A percentile compares a stretch with the other conserved stretches of the same genome.
phyloP scores from a whole-genome alignment of 441 rosid species.

The Monsonia emarginata region DNA sequence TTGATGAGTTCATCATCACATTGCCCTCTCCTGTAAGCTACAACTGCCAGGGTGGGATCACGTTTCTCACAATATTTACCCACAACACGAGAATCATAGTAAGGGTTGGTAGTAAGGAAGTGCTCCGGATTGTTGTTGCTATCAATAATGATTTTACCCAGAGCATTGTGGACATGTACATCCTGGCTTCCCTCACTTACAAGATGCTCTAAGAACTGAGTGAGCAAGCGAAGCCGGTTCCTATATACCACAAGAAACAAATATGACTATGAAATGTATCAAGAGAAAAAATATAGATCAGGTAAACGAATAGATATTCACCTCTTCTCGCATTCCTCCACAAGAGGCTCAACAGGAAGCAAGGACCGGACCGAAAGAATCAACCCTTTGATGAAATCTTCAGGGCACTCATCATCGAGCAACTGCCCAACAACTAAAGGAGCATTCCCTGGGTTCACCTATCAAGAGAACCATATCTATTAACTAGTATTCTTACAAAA shows the following conservation, averaged over 20 bases:
- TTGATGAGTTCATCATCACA: slow-evolving; percentile 94
- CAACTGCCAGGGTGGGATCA: slow-evolving; percentile 97
- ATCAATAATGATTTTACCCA: slow-evolving; percentile 97
- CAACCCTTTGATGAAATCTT: slow-evolving; percentile 80
- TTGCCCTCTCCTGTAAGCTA: slow-evolving; percentile 95
- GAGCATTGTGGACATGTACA: slow-evolving; percentile 96
- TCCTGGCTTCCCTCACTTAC: slow-evolving; percentile 99
- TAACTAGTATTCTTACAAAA: too few species aligned
- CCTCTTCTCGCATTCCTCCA: slow-evolving; percentile 94
- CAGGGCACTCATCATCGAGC: slow-evolving; percentile 89
- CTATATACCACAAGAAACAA: slow-evolving; percentile 29
- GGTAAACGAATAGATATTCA: too few species aligned
- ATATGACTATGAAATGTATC: slow-evolving; percentile 15
- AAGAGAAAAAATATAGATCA: too few species aligned
- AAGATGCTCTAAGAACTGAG: slow-evolving; percentile 99
- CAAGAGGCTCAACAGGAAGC: slow-evolving; percentile 99
- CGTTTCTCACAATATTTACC: slow-evolving; percentile 99
- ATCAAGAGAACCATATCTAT: too few species aligned
- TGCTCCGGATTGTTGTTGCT: slow-evolving; percentile 99
- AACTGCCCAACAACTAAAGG: slow-evolving; percentile 91
- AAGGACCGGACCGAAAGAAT: slow-evolving; percentile 96
- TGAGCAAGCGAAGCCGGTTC: slow-evolving; percentile 94
- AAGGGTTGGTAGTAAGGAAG: slow-evolving; percentile 95
- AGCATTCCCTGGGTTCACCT: slow-evolving; percentile 91
- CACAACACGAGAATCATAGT: slow-evolving; percentile 92